A percentile compares a stretch with the other conserved stretches of the same genome.
Conservation (phyloP, 352 stramenopile species). For the Pythium coloratum region DNA sequence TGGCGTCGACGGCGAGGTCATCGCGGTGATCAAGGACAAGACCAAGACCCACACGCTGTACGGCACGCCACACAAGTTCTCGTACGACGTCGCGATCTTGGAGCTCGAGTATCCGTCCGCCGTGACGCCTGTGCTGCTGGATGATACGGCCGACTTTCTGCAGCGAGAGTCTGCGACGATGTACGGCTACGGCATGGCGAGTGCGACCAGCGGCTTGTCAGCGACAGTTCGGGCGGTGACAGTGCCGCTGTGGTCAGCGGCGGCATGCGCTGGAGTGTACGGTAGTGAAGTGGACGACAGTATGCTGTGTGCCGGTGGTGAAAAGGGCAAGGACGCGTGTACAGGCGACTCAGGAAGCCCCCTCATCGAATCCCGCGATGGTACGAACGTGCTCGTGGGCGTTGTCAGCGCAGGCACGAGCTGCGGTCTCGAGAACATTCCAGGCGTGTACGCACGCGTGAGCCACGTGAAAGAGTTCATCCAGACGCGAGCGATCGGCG, state of each 20-base stretch:
- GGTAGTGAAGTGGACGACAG: constrained; percentile 12
- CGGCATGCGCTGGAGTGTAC: background rate
- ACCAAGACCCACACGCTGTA: constrained; percentile 18
- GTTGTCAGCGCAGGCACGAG: constrained; percentile 23
- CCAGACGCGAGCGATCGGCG: constrained; percentile 8
- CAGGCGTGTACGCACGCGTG: constrained; percentile 21
- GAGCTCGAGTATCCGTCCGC: constrained; percentile 11
- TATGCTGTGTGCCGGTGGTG: constrained; percentile 32
- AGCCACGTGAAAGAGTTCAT: constrained; percentile 14
- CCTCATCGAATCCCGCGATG: constrained; percentile 11
- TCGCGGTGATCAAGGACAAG: constrained; percentile 8
- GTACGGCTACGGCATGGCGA: constrained; percentile 33
- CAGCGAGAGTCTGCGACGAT: constrained; percentile 18
- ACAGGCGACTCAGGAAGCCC: constrained; percentile 32
- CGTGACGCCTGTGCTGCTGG: constrained; percentile 8
- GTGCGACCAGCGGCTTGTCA: constrained; percentile 19
- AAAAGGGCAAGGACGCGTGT: constrained; percentile 28
- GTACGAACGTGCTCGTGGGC: constrained; percentile 7
- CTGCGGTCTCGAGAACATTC: constrained; percentile 20
- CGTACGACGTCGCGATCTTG: constrained; percentile 21
- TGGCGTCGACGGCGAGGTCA: constrained; percentile 14
- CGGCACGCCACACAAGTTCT: background rate
- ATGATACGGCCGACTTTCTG: constrained; percentile 13
- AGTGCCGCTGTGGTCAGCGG: constrained; percentile 21
- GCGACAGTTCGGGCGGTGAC: constrained; percentile 13